Evolutionary conservation across 2,329 filamentous ascomycete species (phyloP), one percentile per base, ranked within the genome.

Genomic region (Stemphylium beticola): DNA sequence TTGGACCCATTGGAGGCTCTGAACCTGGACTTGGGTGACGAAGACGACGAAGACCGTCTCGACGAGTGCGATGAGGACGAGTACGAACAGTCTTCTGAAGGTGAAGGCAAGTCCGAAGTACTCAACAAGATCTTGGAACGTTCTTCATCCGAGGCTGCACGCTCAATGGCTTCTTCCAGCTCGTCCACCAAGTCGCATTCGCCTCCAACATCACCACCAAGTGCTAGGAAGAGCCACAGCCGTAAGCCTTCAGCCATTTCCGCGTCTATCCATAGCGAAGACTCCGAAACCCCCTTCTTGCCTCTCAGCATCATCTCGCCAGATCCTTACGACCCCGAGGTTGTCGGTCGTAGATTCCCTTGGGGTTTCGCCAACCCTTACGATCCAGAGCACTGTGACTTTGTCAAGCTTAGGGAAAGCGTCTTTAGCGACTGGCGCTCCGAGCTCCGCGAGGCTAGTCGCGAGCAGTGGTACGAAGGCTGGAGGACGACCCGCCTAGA

Each of bases 321-420:
- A 0, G 95, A 99, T 74, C 85, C 91, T 37, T 96, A 98, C 77
- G 91, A 96, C 67, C 88, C 88, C 8, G 85, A 83, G 29, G 81
- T 90, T 14, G 79, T 96, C 56, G 95, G 95, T 40, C 90, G 95
- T 56, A 88, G 89, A 61, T 99, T 98, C 74, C 91, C 95, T 0
- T 99, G 95, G 95, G 95, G 95, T 6, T 96, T 97, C 66, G 95
- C 95, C 4, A 92, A 98, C 71, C 95, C 95, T 0, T 93, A 95
- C 79, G 88, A 98, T 68, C 83, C 87, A 26, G 86, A 90, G 66
- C 95, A 99, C 78, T 99, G 95, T 78, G 95, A 99, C 77, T 99
- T 97, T 75, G 82, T 90, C 51, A 88, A 89, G 58, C 83, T 99
- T 64, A 95, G 95, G 78, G 93, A 98, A 55, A 88, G 89, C 7